Evolutionary conservation across 208 protist genomes (phyloP).

Genomic region (Endotrypanum monterogeii): DNA sequence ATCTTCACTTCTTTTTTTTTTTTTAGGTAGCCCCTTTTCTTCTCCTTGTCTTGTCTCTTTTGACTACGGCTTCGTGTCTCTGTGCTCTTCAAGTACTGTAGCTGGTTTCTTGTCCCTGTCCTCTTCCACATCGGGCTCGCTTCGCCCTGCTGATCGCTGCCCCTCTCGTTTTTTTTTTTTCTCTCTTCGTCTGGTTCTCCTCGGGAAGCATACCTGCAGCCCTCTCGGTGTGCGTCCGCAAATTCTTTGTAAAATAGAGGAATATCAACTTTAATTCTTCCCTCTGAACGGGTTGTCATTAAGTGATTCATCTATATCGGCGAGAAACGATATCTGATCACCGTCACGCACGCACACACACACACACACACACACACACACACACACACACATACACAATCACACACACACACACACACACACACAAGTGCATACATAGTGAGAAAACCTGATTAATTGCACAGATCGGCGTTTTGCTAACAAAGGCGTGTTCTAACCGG

Average conservation of each 20-base stretch:
- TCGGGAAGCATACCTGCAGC: neutral
- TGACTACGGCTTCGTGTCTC: neutral
- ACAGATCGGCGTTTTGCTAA: neutral
- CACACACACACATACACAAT: neutral
- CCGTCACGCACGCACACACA: neutral
- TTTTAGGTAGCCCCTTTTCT: neutral
- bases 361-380: neutral
- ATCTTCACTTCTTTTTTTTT: neutral
- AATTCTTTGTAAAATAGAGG: neutral
- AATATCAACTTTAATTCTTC: neutral
- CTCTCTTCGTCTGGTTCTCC: neutral
- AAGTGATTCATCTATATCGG: neutral
- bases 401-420: neutral
- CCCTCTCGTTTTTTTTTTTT: constrained; percentile 1
- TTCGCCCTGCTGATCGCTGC: neutral
- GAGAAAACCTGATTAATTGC: no score
- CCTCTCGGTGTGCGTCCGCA: neutral
- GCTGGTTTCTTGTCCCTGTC: neutral
- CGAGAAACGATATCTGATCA: no score
- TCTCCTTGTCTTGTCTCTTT: neutral
- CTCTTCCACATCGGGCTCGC: neutral
- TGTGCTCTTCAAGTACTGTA: neutral
- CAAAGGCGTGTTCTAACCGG: neutral
- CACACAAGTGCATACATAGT: neutral
- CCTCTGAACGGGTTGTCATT: neutral